phyloP scores from a whole-genome alignment of 176 grass and related monocot species.

The Triticum aestivum region IWGSC_CS_RefSeq_v2.1 NC_057806.1:354357549-354358048 shows the following conservation, averaged over 20 bases:
- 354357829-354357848: background rate
- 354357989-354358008: too few relatives aligned
- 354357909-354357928: too few relatives aligned
- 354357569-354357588: slow-evolving; percentile 60
- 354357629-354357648: background rate
- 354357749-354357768: background rate
- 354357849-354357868: background rate
- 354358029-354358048: too few relatives aligned
- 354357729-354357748: background rate
- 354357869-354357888: too few relatives aligned
- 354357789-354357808: background rate
- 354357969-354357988: too few relatives aligned
- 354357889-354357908: too few relatives aligned
- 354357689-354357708: background rate
- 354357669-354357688: background rate
- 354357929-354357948: too few relatives aligned
- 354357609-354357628: background rate
- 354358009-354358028: too few relatives aligned
- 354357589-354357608: slow-evolving; percentile 64
- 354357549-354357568: slow-evolving; percentile 57
- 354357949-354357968: too few relatives aligned
- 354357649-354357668: background rate
- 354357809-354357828: background rate
- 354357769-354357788: background rate
- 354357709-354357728: background rate